phyloP scores from a whole-genome alignment of 2,329 filamentous ascomycete genomes.

The Colletotrichum destructivum region DNA sequence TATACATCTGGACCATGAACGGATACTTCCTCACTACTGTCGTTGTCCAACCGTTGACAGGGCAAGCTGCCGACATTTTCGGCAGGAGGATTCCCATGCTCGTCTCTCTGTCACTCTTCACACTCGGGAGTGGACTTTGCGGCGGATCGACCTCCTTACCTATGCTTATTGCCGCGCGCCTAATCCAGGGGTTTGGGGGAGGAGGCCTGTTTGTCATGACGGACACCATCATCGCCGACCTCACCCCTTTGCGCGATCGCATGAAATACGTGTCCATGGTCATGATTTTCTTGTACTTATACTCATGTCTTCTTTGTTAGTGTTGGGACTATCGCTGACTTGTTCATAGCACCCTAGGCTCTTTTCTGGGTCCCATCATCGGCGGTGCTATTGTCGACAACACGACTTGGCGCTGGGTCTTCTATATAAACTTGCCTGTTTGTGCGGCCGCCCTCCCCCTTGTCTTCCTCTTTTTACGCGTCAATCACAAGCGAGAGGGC shows the following conservation, averaged over 20 bases:
- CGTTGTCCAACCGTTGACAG: slow-evolving; percentile 45
- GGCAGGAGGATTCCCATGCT: slow-evolving; percentile 46
- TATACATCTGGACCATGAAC: slow-evolving; percentile 46
- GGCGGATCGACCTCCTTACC: slow-evolving; percentile 41
- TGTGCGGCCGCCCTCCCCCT: too few relatives aligned
- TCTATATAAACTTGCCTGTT: too few relatives aligned
- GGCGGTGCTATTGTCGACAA: too few relatives aligned
- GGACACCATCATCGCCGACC: slow-evolving; percentile 55
- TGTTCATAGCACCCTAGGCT: too few relatives aligned
- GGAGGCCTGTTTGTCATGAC: slow-evolving; percentile 44
- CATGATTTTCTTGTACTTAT: slow-evolving; percentile 47
- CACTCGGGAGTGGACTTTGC: slow-evolving; percentile 46
- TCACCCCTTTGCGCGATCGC: slow-evolving; percentile 63
- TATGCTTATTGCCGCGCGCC: slow-evolving; percentile 60
- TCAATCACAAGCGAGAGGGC: too few relatives aligned
- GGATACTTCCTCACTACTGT: slow-evolving; percentile 40
- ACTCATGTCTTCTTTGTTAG: too few relatives aligned
- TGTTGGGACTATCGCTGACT: too few relatives aligned
- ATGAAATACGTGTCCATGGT: slow-evolving; percentile 56
- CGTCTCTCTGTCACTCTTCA: slow-evolving; percentile 42
- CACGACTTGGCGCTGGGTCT: too few relatives aligned
- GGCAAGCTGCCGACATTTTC: slow-evolving; percentile 47
- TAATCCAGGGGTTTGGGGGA: slow-evolving; percentile 59
- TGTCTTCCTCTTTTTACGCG: too few relatives aligned
- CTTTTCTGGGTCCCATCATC: too few relatives aligned